phyloP scores from a whole-genome alignment of 1,284 basidiomycete species.

The Ganoderma sinense region DNA sequence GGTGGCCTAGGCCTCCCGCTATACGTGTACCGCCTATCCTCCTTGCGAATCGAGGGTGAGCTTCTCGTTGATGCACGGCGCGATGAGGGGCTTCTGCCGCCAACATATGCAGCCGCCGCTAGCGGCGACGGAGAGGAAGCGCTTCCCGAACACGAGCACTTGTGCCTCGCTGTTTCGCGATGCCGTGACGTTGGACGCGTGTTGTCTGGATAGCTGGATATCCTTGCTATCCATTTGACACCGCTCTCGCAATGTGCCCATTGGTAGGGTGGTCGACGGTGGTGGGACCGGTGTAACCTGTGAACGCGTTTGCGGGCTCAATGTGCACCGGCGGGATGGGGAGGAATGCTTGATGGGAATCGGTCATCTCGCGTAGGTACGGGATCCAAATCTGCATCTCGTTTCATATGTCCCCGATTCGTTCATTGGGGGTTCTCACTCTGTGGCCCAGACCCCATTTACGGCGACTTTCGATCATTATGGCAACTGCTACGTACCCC shows the following conservation, averaged over 20 bases:
- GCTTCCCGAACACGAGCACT: conserved; percentile 19
- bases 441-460: conserved; percentile 9
- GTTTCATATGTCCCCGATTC: conserved; percentile 31
- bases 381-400: conserved; percentile 34
- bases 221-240: conserved; percentile 7
- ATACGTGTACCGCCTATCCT: conserved; percentile 29
- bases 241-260: conserved; percentile 3
- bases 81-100: conserved; percentile 1
- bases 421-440: conserved; percentile 26
- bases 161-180: conserved; percentile 8
- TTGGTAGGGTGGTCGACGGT: neutral
- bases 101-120: conserved; percentile 8
- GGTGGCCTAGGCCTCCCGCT: conserved; percentile 27
- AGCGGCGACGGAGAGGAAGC: conserved; percentile 3
- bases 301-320: conserved; percentile 16
- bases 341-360: conserved; percentile 11
- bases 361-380: conserved; percentile 26
- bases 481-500: conserved; percentile 21
- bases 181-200: conserved; percentile 10
- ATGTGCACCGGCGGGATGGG: conserved; percentile 15
- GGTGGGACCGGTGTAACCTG: neutral
- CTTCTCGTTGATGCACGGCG: conserved; percentile 9
- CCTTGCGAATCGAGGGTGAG: conserved; percentile 20
- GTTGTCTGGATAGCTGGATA: neutral
- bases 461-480: neutral